Evolutionary conservation across 805 yeast genomes (phyloP).

Genomic region (Sugiyamaella floridensis): DNA sequence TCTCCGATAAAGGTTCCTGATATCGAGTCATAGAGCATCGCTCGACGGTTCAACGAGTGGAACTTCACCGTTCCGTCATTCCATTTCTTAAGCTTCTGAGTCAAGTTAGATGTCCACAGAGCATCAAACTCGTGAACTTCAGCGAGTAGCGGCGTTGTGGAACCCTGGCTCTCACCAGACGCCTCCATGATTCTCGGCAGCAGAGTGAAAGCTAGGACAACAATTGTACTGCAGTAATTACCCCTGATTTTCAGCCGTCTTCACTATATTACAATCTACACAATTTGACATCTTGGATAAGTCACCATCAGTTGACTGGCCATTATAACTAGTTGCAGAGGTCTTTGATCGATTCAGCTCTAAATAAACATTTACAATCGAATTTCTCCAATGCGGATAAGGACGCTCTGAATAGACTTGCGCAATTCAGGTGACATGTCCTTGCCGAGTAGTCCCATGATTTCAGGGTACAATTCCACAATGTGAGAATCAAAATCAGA

Average conservation of each 20-base stretch:
- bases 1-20: slow-evolving; percentile 21
- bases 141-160: not conserved
- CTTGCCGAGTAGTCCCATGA: slow-evolving; percentile 30
- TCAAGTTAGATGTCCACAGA: slow-evolving; percentile 30
- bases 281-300: no score
- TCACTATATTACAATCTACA: no score
- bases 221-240: not conserved
- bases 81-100: slow-evolving; percentile 34
- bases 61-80: slow-evolving; percentile 30
- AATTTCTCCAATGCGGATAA: slow-evolving; percentile 45
- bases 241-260: not conserved
- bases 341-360: not conserved
- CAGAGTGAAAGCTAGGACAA: not conserved
- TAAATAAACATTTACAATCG: slow-evolving; percentile 3
- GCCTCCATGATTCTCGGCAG: not conserved
- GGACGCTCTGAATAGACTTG: slow-evolving; percentile 28
- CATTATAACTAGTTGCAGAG: not conserved
- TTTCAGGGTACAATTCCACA: slow-evolving; percentile 25
- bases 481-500: slow-evolving; percentile 27
- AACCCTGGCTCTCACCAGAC: not conserved
- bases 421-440: slow-evolving; percentile 33
- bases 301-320: not conserved
- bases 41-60: slow-evolving; percentile 21
- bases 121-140: slow-evolving; percentile 22
- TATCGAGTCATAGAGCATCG: slow-evolving; percentile 25